phyloP scores from a whole-genome alignment of 2,329 filamentous ascomycete species.

The Diaporthe batatas region DNA sequence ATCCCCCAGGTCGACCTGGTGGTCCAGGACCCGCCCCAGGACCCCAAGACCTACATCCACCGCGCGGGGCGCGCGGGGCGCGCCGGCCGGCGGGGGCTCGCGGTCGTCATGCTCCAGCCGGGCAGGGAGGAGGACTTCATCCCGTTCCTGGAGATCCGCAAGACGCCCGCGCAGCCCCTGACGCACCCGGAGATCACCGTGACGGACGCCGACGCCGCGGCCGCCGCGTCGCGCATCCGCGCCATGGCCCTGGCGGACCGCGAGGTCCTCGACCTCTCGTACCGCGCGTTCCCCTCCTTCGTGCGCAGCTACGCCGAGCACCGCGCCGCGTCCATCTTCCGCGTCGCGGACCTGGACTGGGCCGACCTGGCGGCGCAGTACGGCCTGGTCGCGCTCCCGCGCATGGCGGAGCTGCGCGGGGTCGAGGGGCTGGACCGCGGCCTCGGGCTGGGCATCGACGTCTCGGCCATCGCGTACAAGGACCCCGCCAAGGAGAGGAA shows the following conservation, averaged over 20 bases:
- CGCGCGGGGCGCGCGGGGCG: constrained; percentile 90
- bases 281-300: constrained; percentile 94
- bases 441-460: constrained; percentile 74
- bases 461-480: constrained; percentile 77
- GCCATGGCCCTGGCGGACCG: constrained; percentile 66
- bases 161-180: constrained; percentile 82
- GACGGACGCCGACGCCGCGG: constrained; percentile 71
- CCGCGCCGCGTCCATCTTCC: constrained; percentile 91
- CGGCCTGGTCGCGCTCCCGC: constrained; percentile 88
- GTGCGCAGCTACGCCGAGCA: constrained; percentile 93
- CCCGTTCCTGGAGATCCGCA: constrained; percentile 85
- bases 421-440: constrained; percentile 77
- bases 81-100: constrained; percentile 87
- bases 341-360: constrained; percentile 87
- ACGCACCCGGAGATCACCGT: constrained; percentile 67
- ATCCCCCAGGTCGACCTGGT: constrained; percentile 94
- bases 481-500: constrained; percentile 79
- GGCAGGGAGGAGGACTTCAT: constrained; percentile 92
- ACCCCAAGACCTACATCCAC: constrained; percentile 96
- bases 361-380: constrained; percentile 82
- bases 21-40: constrained; percentile 85
- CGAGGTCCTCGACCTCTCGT: constrained; percentile 86
- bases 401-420: constrained; percentile 89
- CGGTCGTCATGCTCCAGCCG: constrained; percentile 86
- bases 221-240: constrained; percentile 49